These are phyloP conservation scores for Pestalotiopsis sp. DNA, from an alignment of 2,329 filamentous ascomycete species.

Conservation along the genomic window DNA sequence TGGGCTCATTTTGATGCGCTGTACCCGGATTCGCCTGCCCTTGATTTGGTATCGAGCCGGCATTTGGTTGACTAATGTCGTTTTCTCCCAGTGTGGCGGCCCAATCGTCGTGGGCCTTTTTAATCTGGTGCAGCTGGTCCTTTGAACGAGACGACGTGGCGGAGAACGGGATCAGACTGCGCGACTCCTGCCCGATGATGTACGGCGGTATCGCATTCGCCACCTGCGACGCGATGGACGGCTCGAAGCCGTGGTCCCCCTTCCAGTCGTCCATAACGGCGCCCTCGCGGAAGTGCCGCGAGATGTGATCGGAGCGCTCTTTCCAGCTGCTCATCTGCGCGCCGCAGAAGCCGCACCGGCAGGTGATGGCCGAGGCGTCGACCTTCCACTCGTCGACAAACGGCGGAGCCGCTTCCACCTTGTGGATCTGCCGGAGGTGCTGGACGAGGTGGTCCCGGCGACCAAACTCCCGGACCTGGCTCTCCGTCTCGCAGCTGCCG, in stretches of 20 bases:
- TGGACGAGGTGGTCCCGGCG: slow-evolving; percentile 36
- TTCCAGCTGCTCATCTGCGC: slow-evolving; percentile 27
- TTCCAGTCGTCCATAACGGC: slow-evolving; percentile 32
- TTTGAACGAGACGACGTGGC: slow-evolving; percentile 18
- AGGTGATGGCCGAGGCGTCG: slow-evolving; percentile 23
- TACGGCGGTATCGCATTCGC: slow-evolving; percentile 29
- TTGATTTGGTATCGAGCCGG: background rate
- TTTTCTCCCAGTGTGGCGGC: background rate
- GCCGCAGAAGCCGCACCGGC: slow-evolving; percentile 34
- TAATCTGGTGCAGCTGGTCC: background rate
- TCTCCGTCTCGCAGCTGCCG: slow-evolving; percentile 22
- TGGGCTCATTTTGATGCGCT: background rate
- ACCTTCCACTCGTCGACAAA: slow-evolving; percentile 35
- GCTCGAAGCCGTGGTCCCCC: slow-evolving; percentile 29
- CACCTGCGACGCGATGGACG: slow-evolving; percentile 24
- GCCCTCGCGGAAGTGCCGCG: slow-evolving; percentile 30
- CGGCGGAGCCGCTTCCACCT: slow-evolving; percentile 41
- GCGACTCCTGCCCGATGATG: slow-evolving; percentile 26
- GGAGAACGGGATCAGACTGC: slow-evolving; percentile 29
- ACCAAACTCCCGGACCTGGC: slow-evolving; percentile 27
- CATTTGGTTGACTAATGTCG: background rate
- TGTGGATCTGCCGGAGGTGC: slow-evolving; percentile 32
- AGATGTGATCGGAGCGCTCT: slow-evolving; percentile 30
- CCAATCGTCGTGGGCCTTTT: background rate
- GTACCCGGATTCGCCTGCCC: background rate